phyloP scores from a whole-genome alignment of 192 early-diverging fungal genomes.

The Rhizophagus prolifer region DNA sequence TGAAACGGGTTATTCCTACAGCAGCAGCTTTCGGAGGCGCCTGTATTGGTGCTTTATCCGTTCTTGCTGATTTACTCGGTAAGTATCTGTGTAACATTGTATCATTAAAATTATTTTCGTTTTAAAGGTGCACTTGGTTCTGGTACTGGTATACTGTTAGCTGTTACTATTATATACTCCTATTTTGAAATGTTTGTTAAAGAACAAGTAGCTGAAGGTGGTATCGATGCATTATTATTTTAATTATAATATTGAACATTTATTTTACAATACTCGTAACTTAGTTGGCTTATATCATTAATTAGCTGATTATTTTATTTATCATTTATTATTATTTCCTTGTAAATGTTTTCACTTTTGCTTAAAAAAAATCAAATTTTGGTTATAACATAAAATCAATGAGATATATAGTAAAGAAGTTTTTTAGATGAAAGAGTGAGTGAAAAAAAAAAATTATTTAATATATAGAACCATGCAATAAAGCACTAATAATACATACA shows the following conservation, averaged over 20 bases:
- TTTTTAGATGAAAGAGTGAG: too few species aligned
- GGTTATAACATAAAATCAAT: too few species aligned
- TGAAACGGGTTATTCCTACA: conserved; percentile 97
- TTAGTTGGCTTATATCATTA: too few species aligned
- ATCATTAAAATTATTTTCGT: neutral
- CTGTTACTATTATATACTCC: conserved; percentile 99
- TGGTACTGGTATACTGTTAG: conserved; percentile 97
- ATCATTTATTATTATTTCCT: neutral
- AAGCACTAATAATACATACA: neutral
- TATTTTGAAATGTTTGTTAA: conserved; percentile 98
- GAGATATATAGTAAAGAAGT: too few species aligned
- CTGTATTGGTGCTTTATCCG: conserved; percentile 92
- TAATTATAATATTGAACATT: neutral
- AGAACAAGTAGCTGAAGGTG: conserved; percentile 34
- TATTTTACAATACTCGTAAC: too few species aligned
- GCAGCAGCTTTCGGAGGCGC: conserved; percentile 98
- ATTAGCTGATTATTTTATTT: neutral
- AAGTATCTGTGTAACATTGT: neutral
- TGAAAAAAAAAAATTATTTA: too few species aligned
- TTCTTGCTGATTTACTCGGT: conserved; percentile 92
- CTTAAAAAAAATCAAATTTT: too few species aligned
- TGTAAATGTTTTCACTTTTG: neutral
- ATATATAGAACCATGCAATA: too few species aligned
- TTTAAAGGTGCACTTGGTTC: conserved; percentile 88
- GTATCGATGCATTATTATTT: conserved; percentile 25